Percentiles rank a stretch among this genome's conserved stretches.
Evolutionary conservation across 257 asterid species (phyloP).

Genomic region (Petunia axillaris): DNA sequence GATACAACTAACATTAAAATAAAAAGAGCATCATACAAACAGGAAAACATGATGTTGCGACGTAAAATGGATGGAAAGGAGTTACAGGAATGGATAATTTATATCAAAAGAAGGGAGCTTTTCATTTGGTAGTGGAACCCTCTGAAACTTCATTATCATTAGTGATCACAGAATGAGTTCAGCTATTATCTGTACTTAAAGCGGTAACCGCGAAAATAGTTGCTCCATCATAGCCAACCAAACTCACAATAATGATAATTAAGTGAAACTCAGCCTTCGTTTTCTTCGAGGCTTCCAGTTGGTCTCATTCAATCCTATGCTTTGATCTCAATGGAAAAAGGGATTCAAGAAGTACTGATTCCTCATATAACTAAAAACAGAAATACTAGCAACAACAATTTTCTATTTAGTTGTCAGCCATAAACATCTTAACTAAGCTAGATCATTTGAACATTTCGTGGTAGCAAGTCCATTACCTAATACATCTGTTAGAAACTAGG

Average conservation of each 20-base stretch:
- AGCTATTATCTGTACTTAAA: neutral
- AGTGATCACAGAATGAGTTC: neutral
- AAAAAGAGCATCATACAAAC: no score
- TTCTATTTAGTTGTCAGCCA: neutral
- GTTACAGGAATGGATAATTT: neutral
- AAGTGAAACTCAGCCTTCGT: no score
- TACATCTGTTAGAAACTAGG: neutral
- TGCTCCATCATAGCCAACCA: neutral
- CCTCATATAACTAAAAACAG: neutral
- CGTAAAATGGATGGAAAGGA: neutral
- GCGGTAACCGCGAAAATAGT: neutral
- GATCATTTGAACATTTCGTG: neutral
- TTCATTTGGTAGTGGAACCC: neutral
- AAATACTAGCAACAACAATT: neutral
- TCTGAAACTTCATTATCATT: neutral
- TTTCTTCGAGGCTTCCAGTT: neutral
- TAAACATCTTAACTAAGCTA: neutral
- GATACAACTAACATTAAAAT: neutral
- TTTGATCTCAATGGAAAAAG: neutral
- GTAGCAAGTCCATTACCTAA: neutral
- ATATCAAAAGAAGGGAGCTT: neutral
- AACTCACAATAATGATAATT: neutral
- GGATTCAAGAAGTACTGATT: neutral
- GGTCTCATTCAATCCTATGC: neutral
- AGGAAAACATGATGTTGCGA: neutral